These are phyloP conservation scores for Lichtheimia ramosa DNA, from an alignment of 371 early-diverging fungal genomes.

Conservation along the genomic window DNA sequence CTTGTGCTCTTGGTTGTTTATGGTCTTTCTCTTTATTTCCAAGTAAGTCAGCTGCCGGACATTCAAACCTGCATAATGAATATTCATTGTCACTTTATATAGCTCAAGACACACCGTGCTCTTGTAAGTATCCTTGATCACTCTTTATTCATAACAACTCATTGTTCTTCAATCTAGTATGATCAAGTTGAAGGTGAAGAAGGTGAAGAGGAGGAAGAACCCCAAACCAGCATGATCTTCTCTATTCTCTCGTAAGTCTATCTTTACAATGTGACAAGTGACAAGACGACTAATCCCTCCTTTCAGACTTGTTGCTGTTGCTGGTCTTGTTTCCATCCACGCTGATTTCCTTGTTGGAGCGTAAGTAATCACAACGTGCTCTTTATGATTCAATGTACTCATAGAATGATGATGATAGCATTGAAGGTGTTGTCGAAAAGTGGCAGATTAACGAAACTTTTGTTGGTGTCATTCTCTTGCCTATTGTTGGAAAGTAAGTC, in stretches of 20 bases:
- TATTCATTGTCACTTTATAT: conserved; percentile 1
- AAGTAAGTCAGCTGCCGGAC: conserved; percentile 36
- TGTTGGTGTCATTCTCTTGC: conserved; percentile 86
- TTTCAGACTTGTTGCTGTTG: conserved; percentile 47
- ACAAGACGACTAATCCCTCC: neutral
- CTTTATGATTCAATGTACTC: neutral
- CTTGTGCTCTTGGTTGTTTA: conserved; percentile 81
- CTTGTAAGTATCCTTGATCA: conserved; percentile 34
- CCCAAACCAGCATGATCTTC: conserved; percentile 50
- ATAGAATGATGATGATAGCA: conserved; percentile 31
- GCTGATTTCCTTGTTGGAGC: conserved; percentile 82
- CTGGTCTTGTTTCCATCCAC: conserved; percentile 68
- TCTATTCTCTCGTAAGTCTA: conserved; percentile 26
- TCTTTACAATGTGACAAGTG: neutral
- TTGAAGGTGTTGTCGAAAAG: conserved; percentile 72
- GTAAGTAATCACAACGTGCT: conserved; percentile 19
- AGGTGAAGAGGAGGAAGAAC: conserved; percentile 47
- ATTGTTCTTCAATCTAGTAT: neutral
- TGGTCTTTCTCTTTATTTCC: conserved; percentile 74
- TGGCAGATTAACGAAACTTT: conserved; percentile 77
- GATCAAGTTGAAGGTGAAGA: conserved; percentile 46
- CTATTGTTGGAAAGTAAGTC: conserved; percentile 76
- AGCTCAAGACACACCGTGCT: conserved; percentile 61
- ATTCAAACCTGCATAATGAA: neutral
- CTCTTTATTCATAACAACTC: conserved; percentile 50